Evolutionary conservation across 495 filamentous ascomycete species (phyloP), one percentile per base, ranked within the genome.

Genomic region (Elasticomyces elasticus): DNA sequence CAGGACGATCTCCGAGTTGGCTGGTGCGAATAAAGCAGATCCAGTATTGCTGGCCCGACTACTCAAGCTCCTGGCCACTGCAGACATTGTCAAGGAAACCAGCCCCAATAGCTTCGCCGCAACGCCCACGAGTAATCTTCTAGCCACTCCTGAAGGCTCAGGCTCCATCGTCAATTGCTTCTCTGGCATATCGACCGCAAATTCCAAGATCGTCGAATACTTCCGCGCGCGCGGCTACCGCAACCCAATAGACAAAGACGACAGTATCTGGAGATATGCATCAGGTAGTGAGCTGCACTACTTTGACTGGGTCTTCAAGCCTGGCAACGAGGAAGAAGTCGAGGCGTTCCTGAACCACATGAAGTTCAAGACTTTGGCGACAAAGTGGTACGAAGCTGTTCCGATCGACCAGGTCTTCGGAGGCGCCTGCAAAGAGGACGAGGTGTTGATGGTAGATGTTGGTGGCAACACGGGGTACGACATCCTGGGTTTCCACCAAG

Each of bases 391-490:
- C 33, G 50, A 58, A 19, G 17, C 5, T 7, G 20, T 22, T 5
- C 24, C 52, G 13, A 5, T 50, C 10, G 17, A 46, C 9, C 31
- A 54, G 20, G 20, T 40, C 13, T 53, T 58, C 28, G 51, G 12
- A 17, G 31, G 60, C 71, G 41, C 33, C 66, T 7, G 56, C 12
- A 24, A 25, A 7, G 35, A 27, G 17, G 35, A 65, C 19, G 61
- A 64, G 0, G 65, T 71, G 13, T 60, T 82, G 1, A 56, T 82
- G 1, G 76, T 83, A 12, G 81, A 84, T 61, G 64, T 81, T 0
- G 78, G 71, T 25, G 79, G 76, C 1, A 68, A 67, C 11, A 43
- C 69, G 1, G 78, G 79, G 1, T 73, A 80, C 25, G 74, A 82
- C 53, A 58, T 80, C 0, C 47, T 63, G 0, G 65, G 68, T n/a